phyloP scores from a whole-genome alignment of 2,329 filamentous ascomycete species.

The Fusarium metavorans region DNA sequence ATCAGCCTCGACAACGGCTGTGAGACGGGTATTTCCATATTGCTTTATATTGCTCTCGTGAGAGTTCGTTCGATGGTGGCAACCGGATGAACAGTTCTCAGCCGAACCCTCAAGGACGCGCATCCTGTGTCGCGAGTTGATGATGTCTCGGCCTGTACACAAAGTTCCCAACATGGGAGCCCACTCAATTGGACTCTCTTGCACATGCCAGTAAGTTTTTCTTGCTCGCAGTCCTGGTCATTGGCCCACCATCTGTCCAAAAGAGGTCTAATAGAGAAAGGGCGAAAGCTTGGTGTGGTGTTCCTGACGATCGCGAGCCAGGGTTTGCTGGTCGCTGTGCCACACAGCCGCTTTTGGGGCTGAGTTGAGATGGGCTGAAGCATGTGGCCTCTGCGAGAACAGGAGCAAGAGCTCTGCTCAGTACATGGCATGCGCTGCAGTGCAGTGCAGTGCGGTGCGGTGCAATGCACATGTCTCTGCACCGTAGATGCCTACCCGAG shows the following conservation, averaged over 20 bases:
- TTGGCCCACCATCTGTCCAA: constrained; percentile 23
- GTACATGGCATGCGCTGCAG: background rate
- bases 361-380: constrained; percentile 17
- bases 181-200: constrained; percentile 5
- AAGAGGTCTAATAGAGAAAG: constrained; percentile 28
- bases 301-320: constrained; percentile 45
- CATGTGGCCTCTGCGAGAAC: background rate
- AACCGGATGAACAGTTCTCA: background rate
- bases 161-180: constrained; percentile 11
- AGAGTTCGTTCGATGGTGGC: constrained; percentile 24
- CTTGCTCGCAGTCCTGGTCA: constrained; percentile 7
- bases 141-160: constrained; percentile 10
- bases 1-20: constrained; percentile 9
- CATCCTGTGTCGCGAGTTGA: constrained; percentile 6
- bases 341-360: constrained; percentile 18
- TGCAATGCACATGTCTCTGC: constrained; percentile 20
- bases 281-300: constrained; percentile 36
- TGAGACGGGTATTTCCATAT: constrained; percentile 8
- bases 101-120: background rate
- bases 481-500: constrained; percentile 12
- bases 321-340: constrained; percentile 26
- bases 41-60: constrained; percentile 10
- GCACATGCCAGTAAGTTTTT: background rate
- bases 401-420: background rate
- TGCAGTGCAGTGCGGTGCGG: constrained; percentile 7